These are phyloP conservation scores for Fusarium tricinctum DNA, from an alignment of 2,329 filamentous ascomycete genomes.

Conservation along the genomic window DNA sequence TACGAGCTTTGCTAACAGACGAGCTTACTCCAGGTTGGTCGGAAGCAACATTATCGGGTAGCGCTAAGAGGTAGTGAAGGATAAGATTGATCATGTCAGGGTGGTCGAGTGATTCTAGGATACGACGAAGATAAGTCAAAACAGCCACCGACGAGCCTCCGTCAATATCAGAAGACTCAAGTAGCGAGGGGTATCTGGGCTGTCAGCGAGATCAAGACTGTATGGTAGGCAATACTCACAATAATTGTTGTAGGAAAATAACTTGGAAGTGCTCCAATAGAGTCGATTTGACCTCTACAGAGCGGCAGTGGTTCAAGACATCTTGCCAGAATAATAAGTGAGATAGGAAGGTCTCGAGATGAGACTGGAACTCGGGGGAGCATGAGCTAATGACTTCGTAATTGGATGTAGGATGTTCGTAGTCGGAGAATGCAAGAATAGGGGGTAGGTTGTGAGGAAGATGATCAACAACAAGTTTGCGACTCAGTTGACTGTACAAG, in stretches of 20 bases:
- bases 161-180: slow-evolving; percentile 97
- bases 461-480: slow-evolving; percentile 86
- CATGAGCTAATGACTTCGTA: slow-evolving; percentile 81
- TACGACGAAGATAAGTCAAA: slow-evolving; percentile 90
- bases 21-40: slow-evolving; percentile 59
- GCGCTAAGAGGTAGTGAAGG: slow-evolving; percentile 88
- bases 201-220: slow-evolving; percentile 7
- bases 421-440: slow-evolving; percentile 90
- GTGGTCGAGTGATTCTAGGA: slow-evolving; percentile 91
- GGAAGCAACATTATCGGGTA: slow-evolving; percentile 70
- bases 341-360: slow-evolving; percentile 93
- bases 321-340: slow-evolving; percentile 99
- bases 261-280: slow-evolving; percentile 97
- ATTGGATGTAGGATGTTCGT: slow-evolving; percentile 78
- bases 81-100: slow-evolving; percentile 95
- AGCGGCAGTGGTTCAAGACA: slow-evolving; percentile 94
- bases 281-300: slow-evolving; percentile 90
- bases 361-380: slow-evolving; percentile 81
- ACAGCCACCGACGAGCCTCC: slow-evolving; percentile 97
- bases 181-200: slow-evolving; percentile 87
- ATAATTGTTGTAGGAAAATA: slow-evolving; percentile 91
- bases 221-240: slow-evolving; percentile 68
- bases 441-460: slow-evolving; percentile 81
- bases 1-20: slow-evolving; percentile 76
- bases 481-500: slow-evolving; percentile 75